Percentiles rank a stretch among this genome's conserved stretches.
These are phyloP conservation scores for Marchantia polymorpha DNA, from an alignment of 225 moss, liverwort and hornwort genomes.

Conservation along the genomic window DNA sequence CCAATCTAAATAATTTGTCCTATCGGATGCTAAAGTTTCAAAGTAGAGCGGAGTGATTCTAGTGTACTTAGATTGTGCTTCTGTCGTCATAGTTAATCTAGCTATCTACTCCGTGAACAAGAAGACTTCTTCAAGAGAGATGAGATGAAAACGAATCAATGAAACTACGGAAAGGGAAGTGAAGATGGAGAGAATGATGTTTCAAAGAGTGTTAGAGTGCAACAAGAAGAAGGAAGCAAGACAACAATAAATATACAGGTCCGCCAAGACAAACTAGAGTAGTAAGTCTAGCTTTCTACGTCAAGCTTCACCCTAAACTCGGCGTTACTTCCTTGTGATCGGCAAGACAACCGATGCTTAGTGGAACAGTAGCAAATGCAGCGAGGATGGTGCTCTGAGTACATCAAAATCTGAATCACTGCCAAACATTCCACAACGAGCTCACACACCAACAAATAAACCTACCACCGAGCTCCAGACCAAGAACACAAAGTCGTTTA, in stretches of 20 bases:
- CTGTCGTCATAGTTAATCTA: too few relatives aligned
- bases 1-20: too few relatives aligned
- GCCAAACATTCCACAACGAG: too few relatives aligned
- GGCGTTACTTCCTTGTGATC: constrained; percentile 24
- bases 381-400: constrained; percentile 18
- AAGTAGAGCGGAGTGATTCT: too few relatives aligned
- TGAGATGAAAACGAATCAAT: too few relatives aligned
- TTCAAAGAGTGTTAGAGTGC: constrained; percentile 28
- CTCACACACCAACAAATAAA: constrained; percentile 38
- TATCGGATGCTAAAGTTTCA: too few relatives aligned
- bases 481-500: constrained; percentile 45
- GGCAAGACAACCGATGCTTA: constrained; percentile 18
- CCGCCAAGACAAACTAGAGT: constrained; percentile 21
- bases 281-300: constrained; percentile 32
- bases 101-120: too few relatives aligned
- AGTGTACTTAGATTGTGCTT: too few relatives aligned
- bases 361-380: constrained; percentile 21
- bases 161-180: not conserved
- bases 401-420: constrained; percentile 18
- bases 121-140: too few relatives aligned
- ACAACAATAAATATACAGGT: constrained; percentile 28
- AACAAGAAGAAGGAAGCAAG: constrained; percentile 32
- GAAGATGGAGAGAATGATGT: constrained; percentile 6
- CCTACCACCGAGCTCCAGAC: constrained; percentile 45
- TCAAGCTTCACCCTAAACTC: constrained; percentile 26